Conservation (phyloP, 768 basidiomycete species). For the Podaxis pistillaris region DNA sequence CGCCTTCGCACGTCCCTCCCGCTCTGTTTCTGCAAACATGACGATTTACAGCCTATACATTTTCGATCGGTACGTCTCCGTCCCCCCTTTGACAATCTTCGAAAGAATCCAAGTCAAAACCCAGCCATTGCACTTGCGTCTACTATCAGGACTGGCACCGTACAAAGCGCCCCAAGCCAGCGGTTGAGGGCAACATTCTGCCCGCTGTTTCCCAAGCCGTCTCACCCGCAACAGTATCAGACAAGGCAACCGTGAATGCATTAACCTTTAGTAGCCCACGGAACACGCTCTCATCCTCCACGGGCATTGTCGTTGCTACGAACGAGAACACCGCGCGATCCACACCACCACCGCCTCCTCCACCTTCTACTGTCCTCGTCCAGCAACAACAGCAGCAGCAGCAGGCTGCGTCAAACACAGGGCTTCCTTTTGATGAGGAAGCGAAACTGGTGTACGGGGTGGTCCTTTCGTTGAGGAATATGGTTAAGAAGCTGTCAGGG, state of each 20-base stretch:
- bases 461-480: constrained; percentile 84
- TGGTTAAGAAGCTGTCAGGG: constrained; percentile 92
- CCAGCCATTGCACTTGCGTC: constrained; percentile 85
- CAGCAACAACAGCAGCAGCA: constrained; percentile 33
- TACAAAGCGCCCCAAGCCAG: constrained; percentile 67
- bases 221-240: constrained; percentile 26
- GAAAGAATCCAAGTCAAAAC: constrained; percentile 8
- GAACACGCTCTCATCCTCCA: constrained; percentile 61
- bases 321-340: constrained; percentile 39
- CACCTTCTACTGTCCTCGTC: constrained; percentile 30
- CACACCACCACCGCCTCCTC: constrained; percentile 36
- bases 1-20: constrained; percentile 2
- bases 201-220: constrained; percentile 79
- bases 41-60: constrained; percentile 93
- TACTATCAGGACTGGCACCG: constrained; percentile 98
- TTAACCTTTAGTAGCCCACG: constrained; percentile 55
- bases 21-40: constrained; percentile 39
- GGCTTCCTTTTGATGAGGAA: constrained; percentile 93
- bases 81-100: neutral
- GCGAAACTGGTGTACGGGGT: constrained; percentile 97
- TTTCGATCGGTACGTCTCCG: constrained; percentile 70
- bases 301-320: constrained; percentile 69
- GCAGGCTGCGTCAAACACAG: constrained; percentile 39
- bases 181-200: constrained; percentile 70
- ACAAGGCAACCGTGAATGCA: constrained; percentile 29